Conservation (phyloP, 2,329 filamentous ascomycete genomes). For the Neobulgaria alba region DNA sequence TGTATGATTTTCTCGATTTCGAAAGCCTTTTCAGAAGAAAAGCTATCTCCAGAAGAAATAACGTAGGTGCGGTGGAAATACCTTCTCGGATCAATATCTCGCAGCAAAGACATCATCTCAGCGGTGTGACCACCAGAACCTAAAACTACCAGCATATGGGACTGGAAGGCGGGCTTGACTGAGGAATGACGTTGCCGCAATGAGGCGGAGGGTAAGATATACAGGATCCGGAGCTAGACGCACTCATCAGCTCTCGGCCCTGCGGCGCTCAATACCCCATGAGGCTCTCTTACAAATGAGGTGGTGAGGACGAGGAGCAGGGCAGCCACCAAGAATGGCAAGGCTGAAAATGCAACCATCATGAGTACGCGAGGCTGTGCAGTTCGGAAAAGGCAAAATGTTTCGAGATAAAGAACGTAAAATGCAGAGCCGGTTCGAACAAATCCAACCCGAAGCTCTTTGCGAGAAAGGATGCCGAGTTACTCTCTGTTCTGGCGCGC, state of each 20-base stretch:
- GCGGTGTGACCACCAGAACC: constrained; percentile 92
- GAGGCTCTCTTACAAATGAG: constrained; percentile 24
- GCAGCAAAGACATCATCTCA: constrained; percentile 85
- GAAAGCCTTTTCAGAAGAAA: constrained; percentile 55
- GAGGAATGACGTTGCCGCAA: too few relatives aligned
- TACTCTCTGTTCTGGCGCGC: too few relatives aligned
- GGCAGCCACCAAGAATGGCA: constrained; percentile 17
- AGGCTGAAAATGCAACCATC: constrained; percentile 20
- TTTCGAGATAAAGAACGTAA: too few relatives aligned
- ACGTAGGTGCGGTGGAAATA: constrained; percentile 65
- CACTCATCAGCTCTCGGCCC: too few relatives aligned
- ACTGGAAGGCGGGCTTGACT: constrained; percentile 21
- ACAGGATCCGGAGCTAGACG: constrained; percentile 25
- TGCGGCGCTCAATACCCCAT: too few relatives aligned
- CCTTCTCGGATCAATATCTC: constrained; percentile 42
- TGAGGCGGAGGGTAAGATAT: constrained; percentile 21
- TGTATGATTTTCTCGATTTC: constrained; percentile 49
- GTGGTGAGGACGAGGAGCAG: constrained; percentile 18
- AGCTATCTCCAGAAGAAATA: constrained; percentile 65
- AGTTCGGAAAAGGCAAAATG: neutral
- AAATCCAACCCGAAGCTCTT: too few relatives aligned
- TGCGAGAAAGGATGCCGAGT: too few relatives aligned
- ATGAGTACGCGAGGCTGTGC: constrained; percentile 1
- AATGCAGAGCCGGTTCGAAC: too few relatives aligned
- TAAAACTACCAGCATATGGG: constrained; percentile 70